A percentile compares a stretch with the other conserved stretches of the same genome.
Evolutionary conservation across 352 stramenopile species (phyloP).

Genomic region (Phytophthora syringae): DNA sequence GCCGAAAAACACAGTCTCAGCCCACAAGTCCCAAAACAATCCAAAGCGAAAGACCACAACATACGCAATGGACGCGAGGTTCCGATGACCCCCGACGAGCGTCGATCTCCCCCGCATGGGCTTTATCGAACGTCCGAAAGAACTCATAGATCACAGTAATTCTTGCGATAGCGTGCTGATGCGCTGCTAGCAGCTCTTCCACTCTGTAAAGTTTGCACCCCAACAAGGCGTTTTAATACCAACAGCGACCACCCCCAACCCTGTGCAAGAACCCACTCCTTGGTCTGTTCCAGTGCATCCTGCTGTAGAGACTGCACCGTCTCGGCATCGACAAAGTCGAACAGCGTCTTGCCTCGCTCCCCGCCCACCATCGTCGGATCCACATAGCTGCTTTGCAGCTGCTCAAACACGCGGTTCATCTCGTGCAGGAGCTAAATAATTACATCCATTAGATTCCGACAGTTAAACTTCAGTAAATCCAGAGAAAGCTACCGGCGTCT

Average conservation of each 20-base stretch:
- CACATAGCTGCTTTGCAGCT: conserved; percentile 55
- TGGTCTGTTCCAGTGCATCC: conserved; percentile 73
- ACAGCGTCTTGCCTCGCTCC: conserved; percentile 75
- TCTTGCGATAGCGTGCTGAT: conserved; percentile 67
- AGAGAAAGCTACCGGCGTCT: conserved; percentile 47
- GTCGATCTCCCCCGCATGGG: conserved; percentile 41
- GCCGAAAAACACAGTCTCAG: conserved; percentile 23
- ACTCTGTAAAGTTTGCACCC: conserved; percentile 57
- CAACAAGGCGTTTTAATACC: no score
- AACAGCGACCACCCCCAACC: no score
- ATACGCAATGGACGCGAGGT: conserved; percentile 33
- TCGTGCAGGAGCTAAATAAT: conserved; percentile 62
- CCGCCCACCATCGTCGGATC: conserved; percentile 62
- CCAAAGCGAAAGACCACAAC: neutral
- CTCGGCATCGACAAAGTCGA: conserved; percentile 86
- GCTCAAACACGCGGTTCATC: conserved; percentile 79
- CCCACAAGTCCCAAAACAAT: conserved; percentile 38
- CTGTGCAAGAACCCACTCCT: conserved; percentile 73
- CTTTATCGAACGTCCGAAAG: conserved; percentile 65
- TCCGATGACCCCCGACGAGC: conserved; percentile 32
- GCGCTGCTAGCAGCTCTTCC: conserved; percentile 66
- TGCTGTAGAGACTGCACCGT: conserved; percentile 82
- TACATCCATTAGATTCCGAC: neutral
- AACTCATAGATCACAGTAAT: conserved; percentile 70
- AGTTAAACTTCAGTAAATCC: no score